Base-by-base conservation (phyloP, 352 stramenopile species). In the Pythium vanterpoolii region DNA sequence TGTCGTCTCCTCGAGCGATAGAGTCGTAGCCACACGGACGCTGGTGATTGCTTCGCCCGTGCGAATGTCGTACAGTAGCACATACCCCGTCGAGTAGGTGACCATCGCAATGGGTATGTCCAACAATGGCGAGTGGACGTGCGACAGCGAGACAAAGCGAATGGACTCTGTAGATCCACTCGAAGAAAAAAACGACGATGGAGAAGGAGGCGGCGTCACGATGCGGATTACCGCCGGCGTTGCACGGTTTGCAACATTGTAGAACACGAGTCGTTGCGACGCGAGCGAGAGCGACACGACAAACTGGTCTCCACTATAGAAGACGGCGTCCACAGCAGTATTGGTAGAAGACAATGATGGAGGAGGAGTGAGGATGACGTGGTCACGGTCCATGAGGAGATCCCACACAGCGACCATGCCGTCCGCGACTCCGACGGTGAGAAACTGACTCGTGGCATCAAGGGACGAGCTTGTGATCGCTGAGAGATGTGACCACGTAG, bases 391-490 rank as follows among this genome's bases (percentile, higher is more conserved):
- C 21, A 71, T 68, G 10, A 89, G 55, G 16, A 80, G 40, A 54
- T 92, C 60, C 77, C 79, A 90, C 16, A 89, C 66, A 9, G 75
- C 58, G 1, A 81, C 18, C 3, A 72, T 60, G 21, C 82, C 79
- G 38, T 85, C 69, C 3, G 62, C 62, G n/a, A 85, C 73, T 0
- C 74, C 74, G 0, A 86, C 53, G 1, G 56, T 66, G 9, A 89
- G 26, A 31, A 77, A 84, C 40, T 84, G 71, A 11, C 77, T 80
- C 30, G 75, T 80, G 4, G 67, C 33, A 42, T 87, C 76, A 23
- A 77, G 48, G 3, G 43, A 40, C 6, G 74, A 79, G 5, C 64
- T 42, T 9, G 69, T 74, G 33, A 89, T 79, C 5, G 24, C 42
- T 9, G 56, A 60, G 18, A 89, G 56, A 36, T 87, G 71, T 8